These are phyloP conservation scores for Clitoria ternatea DNA, from an alignment of 306 rosid species.

Conservation along the genomic window DNA sequence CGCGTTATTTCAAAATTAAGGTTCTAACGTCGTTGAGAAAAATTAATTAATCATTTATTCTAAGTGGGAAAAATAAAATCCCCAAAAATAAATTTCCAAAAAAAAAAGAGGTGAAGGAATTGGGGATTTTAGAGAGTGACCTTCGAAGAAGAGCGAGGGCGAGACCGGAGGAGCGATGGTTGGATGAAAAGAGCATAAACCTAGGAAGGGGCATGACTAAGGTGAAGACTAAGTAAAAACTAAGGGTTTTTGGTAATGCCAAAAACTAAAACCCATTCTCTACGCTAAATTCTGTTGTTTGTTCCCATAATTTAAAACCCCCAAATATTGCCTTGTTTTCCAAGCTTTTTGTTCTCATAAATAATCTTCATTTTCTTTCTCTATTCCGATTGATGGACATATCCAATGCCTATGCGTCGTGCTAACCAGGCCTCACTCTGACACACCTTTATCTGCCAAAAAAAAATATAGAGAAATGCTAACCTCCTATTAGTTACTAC, in stretches of 20 bases:
- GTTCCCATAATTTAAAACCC: background rate
- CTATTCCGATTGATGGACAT: too few relatives aligned
- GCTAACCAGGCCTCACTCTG: background rate
- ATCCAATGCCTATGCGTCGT: background rate
- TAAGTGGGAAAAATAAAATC: background rate
- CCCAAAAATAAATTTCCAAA: background rate
- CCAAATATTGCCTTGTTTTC: conserved; percentile 14
- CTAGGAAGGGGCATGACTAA: conserved; percentile 50
- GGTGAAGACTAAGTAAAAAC: background rate
- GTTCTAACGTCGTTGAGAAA: background rate
- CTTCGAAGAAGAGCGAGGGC: conserved; percentile 50
- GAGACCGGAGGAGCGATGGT: conserved; percentile 30
- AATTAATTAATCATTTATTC: background rate
- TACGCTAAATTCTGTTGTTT: background rate
- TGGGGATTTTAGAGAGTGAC: conserved; percentile 33
- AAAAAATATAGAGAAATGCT: too few relatives aligned
- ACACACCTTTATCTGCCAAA: background rate
- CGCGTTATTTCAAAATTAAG: background rate
- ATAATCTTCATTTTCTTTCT: too few relatives aligned
- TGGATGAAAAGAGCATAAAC: conserved; percentile 41
- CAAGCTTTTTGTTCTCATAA: conserved; percentile 14
- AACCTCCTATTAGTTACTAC: too few relatives aligned
- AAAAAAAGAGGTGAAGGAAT: background rate
- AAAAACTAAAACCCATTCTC: conserved; percentile 12
- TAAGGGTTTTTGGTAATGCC: background rate